phyloP scores from a whole-genome alignment of 164 flowering plant species.

The Dillenia turbinata region DNA sequence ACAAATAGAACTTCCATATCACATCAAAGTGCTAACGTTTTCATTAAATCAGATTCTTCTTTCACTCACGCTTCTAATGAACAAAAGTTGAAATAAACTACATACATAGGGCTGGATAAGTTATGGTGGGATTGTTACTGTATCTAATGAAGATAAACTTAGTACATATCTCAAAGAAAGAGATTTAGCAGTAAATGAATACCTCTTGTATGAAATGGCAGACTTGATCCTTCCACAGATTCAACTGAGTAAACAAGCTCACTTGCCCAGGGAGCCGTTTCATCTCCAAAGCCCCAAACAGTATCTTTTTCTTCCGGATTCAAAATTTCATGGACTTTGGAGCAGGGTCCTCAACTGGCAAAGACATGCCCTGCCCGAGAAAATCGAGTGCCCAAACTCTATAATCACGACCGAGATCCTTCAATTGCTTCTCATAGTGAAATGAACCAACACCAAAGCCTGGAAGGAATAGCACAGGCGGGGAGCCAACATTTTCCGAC shows the following conservation, averaged over 20 bases:
- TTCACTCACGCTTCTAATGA: too few species aligned
- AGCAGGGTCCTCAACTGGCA: slow-evolving; percentile 85
- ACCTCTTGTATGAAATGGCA: slow-evolving; percentile 76
- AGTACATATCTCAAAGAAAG: not conserved
- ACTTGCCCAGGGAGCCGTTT: slow-evolving; percentile 82
- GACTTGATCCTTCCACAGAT: slow-evolving; percentile 92
- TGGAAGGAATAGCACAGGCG: slow-evolving; percentile 81
- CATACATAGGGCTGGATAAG: too few species aligned
- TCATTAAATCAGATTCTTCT: too few species aligned
- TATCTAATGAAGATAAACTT: too few species aligned
- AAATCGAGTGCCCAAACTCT: slow-evolving; percentile 94
- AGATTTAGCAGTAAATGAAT: slow-evolving; percentile 2
- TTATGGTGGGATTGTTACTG: too few species aligned
- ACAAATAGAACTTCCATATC: too few species aligned
- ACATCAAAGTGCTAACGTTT: too few species aligned
- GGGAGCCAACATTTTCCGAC: slow-evolving; percentile 57
- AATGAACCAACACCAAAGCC: slow-evolving; percentile 97
- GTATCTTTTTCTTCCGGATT: slow-evolving; percentile 27
- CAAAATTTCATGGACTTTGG: slow-evolving; percentile 24
- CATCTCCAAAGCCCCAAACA: slow-evolving; percentile 89
- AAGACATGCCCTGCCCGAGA: slow-evolving; percentile 90
- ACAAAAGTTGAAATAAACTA: too few species aligned
- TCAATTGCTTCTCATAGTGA: slow-evolving; percentile 92
- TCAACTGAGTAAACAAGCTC: slow-evolving; percentile 82
- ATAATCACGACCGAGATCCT: slow-evolving; percentile 83